These are phyloP conservation scores for Boletellus emodensis DNA, from an alignment of 768 basidiomycete species.

Conservation along the genomic window DNA sequence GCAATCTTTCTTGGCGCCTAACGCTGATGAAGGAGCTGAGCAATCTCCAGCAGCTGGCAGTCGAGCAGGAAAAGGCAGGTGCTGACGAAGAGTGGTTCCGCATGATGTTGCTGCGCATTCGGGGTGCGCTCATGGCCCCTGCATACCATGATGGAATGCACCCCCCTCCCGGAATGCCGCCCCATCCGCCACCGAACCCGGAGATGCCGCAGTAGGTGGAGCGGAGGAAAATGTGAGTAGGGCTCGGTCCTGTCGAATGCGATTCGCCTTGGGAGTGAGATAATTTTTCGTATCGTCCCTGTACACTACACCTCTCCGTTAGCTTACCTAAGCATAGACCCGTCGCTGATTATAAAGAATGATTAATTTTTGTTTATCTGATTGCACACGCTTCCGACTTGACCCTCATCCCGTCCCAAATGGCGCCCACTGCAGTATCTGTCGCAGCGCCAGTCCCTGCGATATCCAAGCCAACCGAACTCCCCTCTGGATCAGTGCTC, in stretches of 20 bases:
- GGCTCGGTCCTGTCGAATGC: background rate
- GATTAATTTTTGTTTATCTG: background rate
- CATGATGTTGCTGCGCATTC: constrained; percentile 79
- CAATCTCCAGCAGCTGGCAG: constrained; percentile 70
- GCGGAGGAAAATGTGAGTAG: background rate
- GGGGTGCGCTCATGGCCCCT: constrained; percentile 62
- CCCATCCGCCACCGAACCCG: constrained; percentile 33
- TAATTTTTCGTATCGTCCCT: constrained; percentile 2
- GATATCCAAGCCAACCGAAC: constrained; percentile 16
- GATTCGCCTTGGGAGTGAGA: constrained; percentile 2
- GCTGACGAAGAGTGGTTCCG: constrained; percentile 82
- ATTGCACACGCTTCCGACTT: background rate
- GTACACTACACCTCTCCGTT: background rate
- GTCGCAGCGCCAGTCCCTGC: constrained; percentile 14
- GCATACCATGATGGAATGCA: constrained; percentile 37
- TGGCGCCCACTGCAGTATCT: constrained; percentile 63
- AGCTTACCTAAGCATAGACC: constrained; percentile 19
- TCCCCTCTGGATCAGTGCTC: constrained; percentile 48
- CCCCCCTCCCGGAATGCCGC: constrained; percentile 35
- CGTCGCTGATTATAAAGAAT: constrained; percentile 20
- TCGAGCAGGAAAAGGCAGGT: constrained; percentile 77
- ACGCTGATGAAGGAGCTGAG: constrained; percentile 80
- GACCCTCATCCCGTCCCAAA: constrained; percentile 20
- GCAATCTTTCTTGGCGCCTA: constrained; percentile 74
- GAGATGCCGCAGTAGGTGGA: constrained; percentile 27